Evolutionary conservation across 225 moss, liverwort and hornwort genomes (phyloP).

Genomic region (Ulota crispa): DNA sequence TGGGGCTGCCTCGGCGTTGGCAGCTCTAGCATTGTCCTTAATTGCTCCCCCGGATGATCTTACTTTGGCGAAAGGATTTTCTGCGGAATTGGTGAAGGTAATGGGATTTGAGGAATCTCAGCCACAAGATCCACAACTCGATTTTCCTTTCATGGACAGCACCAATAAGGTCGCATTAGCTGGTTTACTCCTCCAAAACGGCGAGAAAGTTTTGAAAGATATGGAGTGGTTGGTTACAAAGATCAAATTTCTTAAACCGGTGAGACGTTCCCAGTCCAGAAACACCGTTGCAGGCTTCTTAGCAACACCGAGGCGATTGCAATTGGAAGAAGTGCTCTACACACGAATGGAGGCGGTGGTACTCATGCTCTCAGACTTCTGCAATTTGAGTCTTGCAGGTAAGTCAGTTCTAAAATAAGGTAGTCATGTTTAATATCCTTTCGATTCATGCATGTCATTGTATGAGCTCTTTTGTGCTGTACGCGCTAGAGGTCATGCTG

Average conservation of each 20-base stretch:
- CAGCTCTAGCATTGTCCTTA: conserved; percentile 52
- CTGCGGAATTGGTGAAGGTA: conserved; percentile 62
- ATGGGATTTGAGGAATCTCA: conserved; percentile 65
- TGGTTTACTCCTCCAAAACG: conserved; percentile 46
- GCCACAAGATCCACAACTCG: conserved; percentile 38
- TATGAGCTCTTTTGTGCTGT: conserved; percentile 4
- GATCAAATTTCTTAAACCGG: conserved; percentile 59
- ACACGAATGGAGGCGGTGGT: conserved; percentile 71
- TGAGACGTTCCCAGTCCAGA: conserved; percentile 45
- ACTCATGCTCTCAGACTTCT: conserved; percentile 64
- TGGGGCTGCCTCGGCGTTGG: conserved; percentile 59
- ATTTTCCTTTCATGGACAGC: conserved; percentile 44
- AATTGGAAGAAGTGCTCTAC: conserved; percentile 69
- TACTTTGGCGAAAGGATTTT: conserved; percentile 48
- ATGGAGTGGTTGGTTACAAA: conserved; percentile 58
- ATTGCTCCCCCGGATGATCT: conserved; percentile 73
- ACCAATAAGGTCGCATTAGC: conserved; percentile 42
- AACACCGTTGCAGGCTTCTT: conserved; percentile 42
- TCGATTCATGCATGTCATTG: neutral
- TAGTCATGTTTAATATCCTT: conserved; percentile 7
- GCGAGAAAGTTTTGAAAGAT: conserved; percentile 57
- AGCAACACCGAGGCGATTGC: conserved; percentile 55
- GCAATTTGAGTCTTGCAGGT: conserved; percentile 70
- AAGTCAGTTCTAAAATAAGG: conserved; percentile 7
- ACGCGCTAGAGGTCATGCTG: conserved; percentile 4